Conservation (phyloP, 1,139 yeast genomes). For the Citeromyces hawaiiensis region DNA sequence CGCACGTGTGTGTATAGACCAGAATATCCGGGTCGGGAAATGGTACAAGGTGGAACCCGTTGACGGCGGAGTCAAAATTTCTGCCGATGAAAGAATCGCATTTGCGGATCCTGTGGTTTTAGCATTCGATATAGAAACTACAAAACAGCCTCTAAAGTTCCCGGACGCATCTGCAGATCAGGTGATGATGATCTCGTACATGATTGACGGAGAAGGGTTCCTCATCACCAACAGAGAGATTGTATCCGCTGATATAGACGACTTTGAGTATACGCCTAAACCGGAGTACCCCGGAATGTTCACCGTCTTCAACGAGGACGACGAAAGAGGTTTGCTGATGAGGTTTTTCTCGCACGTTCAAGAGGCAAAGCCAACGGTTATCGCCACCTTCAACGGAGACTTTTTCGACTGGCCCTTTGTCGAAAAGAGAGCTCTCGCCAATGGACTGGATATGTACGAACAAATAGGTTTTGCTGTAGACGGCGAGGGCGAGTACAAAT, state of each 20-base stretch:
- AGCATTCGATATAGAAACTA: constrained; percentile 97
- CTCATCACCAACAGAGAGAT: constrained; percentile 90
- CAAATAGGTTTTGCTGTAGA: constrained; percentile 94
- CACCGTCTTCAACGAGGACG: constrained; percentile 79
- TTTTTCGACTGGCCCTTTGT: constrained; percentile 99
- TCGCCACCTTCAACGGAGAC: constrained; percentile 96
- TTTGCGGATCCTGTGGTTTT: constrained; percentile 96
- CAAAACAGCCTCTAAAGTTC: constrained; percentile 90
- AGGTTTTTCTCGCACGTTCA: constrained; percentile 85
- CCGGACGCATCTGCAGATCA: constrained; percentile 92
- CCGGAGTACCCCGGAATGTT: constrained; percentile 92
- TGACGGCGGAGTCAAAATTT: constrained; percentile 36
- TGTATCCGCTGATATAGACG: constrained; percentile 88
- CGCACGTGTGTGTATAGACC: constrained; percentile 88
- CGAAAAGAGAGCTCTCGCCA: constrained; percentile 71
- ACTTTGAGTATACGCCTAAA: constrained; percentile 94
- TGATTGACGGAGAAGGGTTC: constrained; percentile 97
- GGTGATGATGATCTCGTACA: constrained; percentile 97
- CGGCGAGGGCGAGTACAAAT: constrained; percentile 83
- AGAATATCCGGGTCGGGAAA: constrained; percentile 78
- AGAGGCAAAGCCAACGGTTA: constrained; percentile 84
- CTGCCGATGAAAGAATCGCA: constrained; percentile 68
- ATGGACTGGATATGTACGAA: constrained; percentile 79
- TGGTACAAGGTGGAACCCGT: constrained; percentile 76
- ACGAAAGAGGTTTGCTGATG: constrained; percentile 62